These are phyloP conservation scores for Dactylellina sp. DNA, from an alignment of 2,329 filamentous ascomycete species.

Conservation along the genomic window DNA sequence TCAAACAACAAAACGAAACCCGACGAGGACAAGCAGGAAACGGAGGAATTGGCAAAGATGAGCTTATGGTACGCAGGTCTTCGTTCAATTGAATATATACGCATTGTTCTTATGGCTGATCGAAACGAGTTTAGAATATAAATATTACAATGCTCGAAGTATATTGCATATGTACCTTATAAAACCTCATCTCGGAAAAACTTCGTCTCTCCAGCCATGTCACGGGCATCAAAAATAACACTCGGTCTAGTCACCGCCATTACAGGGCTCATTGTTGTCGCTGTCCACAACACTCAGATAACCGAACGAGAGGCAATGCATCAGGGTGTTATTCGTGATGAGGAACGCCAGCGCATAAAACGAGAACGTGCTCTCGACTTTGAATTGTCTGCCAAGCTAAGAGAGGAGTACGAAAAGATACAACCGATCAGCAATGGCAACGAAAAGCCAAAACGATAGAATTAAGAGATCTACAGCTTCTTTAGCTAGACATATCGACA, in stretches of 20 bases:
- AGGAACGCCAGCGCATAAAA: constrained; percentile 92
- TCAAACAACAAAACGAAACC: not conserved
- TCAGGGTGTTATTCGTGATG: constrained; percentile 89
- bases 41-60: not conserved
- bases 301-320: constrained; percentile 92
- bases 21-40: too few species aligned
- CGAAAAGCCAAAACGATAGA: constrained; percentile 61
- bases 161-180: too few species aligned
- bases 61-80: constrained; percentile 24
- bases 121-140: too few species aligned
- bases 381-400: constrained; percentile 85
- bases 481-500: too few species aligned
- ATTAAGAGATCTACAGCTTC: not conserved
- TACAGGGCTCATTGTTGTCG: constrained; percentile 79
- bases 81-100: not conserved
- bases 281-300: constrained; percentile 91
- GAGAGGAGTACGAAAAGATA: constrained; percentile 88
- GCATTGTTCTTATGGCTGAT: not conserved
- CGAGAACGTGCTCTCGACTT: constrained; percentile 93
- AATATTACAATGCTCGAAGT: too few species aligned
- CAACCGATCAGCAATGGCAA: constrained; percentile 73
- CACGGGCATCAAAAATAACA: constrained; percentile 87
- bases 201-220: constrained; percentile 72
- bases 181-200: too few species aligned
- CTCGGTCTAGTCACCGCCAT: constrained; percentile 80